These are phyloP conservation scores for Oryza meyeriana DNA, from an alignment of 176 grass and related monocot genomes.

Conservation along the genomic window DNA sequence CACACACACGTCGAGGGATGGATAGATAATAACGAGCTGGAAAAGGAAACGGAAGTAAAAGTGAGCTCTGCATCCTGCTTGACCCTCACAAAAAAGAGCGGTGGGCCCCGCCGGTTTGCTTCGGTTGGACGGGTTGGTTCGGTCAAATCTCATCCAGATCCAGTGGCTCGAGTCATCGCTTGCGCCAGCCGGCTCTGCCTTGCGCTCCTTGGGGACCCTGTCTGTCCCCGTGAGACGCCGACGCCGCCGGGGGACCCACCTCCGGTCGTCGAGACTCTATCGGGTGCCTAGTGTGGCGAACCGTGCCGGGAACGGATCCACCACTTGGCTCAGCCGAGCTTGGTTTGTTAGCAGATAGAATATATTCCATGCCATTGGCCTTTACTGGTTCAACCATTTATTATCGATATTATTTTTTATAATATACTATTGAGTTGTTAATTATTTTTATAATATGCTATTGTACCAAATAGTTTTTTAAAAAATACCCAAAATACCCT, in stretches of 20 bases:
- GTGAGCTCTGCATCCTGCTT: background rate
- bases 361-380: too few relatives aligned
- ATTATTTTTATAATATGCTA: too few relatives aligned
- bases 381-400: too few relatives aligned
- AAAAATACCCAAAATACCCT: too few relatives aligned
- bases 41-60: background rate
- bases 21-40: too few relatives aligned
- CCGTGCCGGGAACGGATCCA: background rate
- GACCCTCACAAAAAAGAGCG: background rate
- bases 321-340: too few relatives aligned
- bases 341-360: too few relatives aligned
- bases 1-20: background rate
- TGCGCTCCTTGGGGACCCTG: background rate
- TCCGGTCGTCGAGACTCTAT: too few relatives aligned
- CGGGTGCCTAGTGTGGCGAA: background rate
- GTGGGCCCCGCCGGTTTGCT: background rate
- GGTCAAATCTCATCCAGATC: conserved; percentile 10
- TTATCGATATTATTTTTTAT: too few relatives aligned
- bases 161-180: background rate
- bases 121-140: background rate
- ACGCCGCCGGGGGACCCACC: too few relatives aligned
- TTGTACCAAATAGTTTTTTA: too few relatives aligned
- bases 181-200: background rate
- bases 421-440: too few relatives aligned
- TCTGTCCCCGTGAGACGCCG: background rate